These are phyloP conservation scores for Thalassiosira hispida DNA, from an alignment of 352 stramenopile species.

Conservation along the genomic window DNA sequence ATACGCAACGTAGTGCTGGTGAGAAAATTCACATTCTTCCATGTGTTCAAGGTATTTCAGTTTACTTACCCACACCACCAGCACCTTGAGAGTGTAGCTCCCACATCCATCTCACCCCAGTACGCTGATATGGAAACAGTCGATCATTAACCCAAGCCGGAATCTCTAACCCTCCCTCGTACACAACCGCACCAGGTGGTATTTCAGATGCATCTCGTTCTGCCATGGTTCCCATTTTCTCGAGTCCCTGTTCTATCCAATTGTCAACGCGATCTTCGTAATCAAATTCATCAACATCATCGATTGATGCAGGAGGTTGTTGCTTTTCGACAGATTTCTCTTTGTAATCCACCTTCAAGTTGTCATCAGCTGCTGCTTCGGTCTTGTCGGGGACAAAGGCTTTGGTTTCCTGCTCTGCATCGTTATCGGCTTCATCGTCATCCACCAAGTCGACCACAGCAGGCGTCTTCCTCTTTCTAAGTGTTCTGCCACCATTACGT, in stretches of 20 bases:
- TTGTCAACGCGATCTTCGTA: conserved; percentile 82
- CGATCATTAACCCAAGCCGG: conserved; percentile 82
- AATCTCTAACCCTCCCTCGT: conserved; percentile 71
- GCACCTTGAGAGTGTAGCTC: conserved; percentile 94
- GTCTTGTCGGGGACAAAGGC: neutral
- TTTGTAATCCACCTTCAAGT: conserved; percentile 11
- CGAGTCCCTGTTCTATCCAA: conserved; percentile 73
- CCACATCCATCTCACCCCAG: conserved; percentile 96
- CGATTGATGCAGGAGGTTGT: conserved; percentile 34
- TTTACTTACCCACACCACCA: conserved; percentile 89
- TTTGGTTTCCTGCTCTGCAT: conserved; percentile 10
- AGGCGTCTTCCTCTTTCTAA: conserved; percentile 41
- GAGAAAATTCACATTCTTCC: neutral
- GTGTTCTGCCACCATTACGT: conserved; percentile 27
- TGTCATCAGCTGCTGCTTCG: conserved; percentile 11
- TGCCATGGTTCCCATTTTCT: conserved; percentile 72
- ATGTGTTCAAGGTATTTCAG: neutral
- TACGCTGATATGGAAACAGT: conserved; percentile 93
- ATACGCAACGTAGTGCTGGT: neutral
- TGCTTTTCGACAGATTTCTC: neutral
- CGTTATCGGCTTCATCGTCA: conserved; percentile 25
- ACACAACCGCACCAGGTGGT: conserved; percentile 62
- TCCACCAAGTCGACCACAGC: conserved; percentile 32
- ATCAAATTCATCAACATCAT: conserved; percentile 77
- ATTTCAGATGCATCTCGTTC: conserved; percentile 66